Percentiles rank a stretch among this genome's conserved stretches.
phyloP scores from a whole-genome alignment of 768 basidiomycete species.

The Suillus hirtellus region DNA sequence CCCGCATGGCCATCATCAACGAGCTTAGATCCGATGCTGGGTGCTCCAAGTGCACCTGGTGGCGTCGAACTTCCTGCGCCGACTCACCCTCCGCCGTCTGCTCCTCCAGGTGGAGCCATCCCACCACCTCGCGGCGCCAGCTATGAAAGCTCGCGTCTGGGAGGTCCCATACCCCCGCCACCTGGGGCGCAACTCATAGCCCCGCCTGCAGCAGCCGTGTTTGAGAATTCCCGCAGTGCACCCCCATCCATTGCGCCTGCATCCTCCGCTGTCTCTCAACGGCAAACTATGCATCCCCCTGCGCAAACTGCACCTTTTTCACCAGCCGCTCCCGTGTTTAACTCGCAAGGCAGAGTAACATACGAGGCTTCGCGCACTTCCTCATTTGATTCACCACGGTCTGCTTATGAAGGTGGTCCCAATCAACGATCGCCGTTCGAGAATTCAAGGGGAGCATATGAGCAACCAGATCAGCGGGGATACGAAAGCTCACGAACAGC shows the following conservation, averaged over 20 bases:
- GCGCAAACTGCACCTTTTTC: not conserved
- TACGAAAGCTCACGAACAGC: constrained; percentile 27
- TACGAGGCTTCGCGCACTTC: constrained; percentile 3
- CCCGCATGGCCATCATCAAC: constrained; percentile 36
- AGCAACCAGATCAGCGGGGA: constrained; percentile 31
- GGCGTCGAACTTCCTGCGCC: constrained; percentile 31
- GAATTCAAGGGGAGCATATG: constrained; percentile 21
- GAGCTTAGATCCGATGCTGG: constrained; percentile 32
- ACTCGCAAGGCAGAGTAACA: constrained; percentile 2
- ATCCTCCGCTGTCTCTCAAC: not conserved
- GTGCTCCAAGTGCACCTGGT: constrained; percentile 33
- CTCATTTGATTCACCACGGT: not conserved
- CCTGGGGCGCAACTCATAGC: constrained; percentile 24
- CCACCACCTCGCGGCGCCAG: constrained; percentile 16
- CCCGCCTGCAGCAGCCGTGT: constrained; percentile 12
- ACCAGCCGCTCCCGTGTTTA: not conserved
- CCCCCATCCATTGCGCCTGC: constrained; percentile 5
- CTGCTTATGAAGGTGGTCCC: constrained; percentile 19
- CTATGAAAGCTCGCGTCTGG: constrained; percentile 13
- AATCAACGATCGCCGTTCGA: constrained; percentile 1
- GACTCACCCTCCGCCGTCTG: constrained; percentile 9
- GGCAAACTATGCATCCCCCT: constrained; percentile 3
- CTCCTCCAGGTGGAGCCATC: constrained; percentile 14
- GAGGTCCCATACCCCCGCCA: constrained; percentile 14
- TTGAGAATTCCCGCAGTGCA: constrained; percentile 7